Evolutionary conservation across 2,329 filamentous ascomycete genomes (phyloP).

Genomic region (Colletotrichum sp.): DNA sequence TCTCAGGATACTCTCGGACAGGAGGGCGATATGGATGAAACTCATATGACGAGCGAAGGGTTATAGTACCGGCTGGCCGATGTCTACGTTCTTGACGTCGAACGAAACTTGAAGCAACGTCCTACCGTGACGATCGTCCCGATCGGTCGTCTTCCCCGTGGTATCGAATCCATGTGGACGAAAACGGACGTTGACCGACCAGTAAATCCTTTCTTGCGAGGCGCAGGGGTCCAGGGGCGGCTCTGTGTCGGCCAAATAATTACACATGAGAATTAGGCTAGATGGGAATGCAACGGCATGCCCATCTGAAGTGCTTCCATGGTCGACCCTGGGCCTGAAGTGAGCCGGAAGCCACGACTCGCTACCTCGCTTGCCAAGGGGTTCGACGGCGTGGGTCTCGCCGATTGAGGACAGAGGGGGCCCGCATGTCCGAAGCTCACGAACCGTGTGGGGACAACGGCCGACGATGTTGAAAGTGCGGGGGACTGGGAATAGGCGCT

Average conservation of each 20-base stretch:
- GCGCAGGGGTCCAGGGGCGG: slow-evolving; percentile 11
- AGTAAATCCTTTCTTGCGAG: slow-evolving; percentile 5
- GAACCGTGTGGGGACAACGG: background rate
- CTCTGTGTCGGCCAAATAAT: background rate
- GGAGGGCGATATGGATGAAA: background rate
- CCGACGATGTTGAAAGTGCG: background rate
- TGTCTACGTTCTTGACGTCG: background rate
- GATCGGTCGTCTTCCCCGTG: background rate
- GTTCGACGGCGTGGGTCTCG: background rate
- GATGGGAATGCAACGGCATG: background rate
- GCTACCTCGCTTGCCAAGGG: background rate
- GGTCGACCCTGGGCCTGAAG: background rate
- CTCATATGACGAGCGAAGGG: background rate
- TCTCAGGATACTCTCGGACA: background rate
- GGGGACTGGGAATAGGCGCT: background rate
- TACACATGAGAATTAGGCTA: background rate
- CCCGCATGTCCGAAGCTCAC: background rate
- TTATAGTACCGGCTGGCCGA: background rate
- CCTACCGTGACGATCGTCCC: background rate
- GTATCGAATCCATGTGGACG: background rate
- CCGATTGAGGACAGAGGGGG: background rate
- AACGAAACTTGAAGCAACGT: background rate
- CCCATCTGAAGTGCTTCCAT: background rate
- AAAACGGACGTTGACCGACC: slow-evolving; percentile 14
- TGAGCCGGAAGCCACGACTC: slow-evolving; percentile 1